These are phyloP conservation scores for Talaromyces sp. DNA, from an alignment of 2,329 filamentous ascomycete species.

Conservation along the genomic window DNA sequence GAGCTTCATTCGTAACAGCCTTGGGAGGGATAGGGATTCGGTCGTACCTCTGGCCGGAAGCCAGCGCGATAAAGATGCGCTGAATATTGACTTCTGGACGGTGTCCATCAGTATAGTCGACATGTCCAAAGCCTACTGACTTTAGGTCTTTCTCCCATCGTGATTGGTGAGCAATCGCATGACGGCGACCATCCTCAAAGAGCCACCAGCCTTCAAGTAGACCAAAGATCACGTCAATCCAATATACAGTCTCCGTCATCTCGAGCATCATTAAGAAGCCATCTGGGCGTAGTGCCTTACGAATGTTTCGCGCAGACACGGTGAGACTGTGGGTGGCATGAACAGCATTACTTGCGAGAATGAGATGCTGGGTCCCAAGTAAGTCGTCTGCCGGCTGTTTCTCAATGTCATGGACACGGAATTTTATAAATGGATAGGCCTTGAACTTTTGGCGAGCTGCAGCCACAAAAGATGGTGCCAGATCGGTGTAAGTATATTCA, in stretches of 20 bases:
- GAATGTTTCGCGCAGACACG: conserved; percentile 25
- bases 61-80: conserved; percentile 21
- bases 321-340: conserved; percentile 29
- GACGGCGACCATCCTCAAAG: conserved; percentile 32
- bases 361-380: conserved; percentile 30
- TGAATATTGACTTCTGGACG: background rate
- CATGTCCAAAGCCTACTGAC: conserved; percentile 22
- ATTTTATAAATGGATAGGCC: conserved; percentile 20
- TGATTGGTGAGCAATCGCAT: conserved; percentile 21
- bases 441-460: conserved; percentile 5
- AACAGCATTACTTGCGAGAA: conserved; percentile 35
- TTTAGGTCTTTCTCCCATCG: conserved; percentile 23
- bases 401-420: conserved; percentile 29
- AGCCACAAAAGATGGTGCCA: conserved; percentile 23
- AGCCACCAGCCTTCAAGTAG: conserved; percentile 42
- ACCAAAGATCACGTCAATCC: conserved; percentile 37
- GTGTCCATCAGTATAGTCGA: conserved; percentile 25
- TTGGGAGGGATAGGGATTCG: background rate
- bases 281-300: conserved; percentile 35
- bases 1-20: background rate
- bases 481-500: conserved; percentile 25
- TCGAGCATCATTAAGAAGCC: conserved; percentile 49
- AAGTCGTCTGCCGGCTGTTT: conserved; percentile 32
- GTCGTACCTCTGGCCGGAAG: conserved; percentile 14
- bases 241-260: conserved; percentile 28